Evolutionary conservation across 164 flowering plant genomes (phyloP), one percentile per base, ranked within the genome.

Genomic region (Aristolochia fimbriata): DNA sequence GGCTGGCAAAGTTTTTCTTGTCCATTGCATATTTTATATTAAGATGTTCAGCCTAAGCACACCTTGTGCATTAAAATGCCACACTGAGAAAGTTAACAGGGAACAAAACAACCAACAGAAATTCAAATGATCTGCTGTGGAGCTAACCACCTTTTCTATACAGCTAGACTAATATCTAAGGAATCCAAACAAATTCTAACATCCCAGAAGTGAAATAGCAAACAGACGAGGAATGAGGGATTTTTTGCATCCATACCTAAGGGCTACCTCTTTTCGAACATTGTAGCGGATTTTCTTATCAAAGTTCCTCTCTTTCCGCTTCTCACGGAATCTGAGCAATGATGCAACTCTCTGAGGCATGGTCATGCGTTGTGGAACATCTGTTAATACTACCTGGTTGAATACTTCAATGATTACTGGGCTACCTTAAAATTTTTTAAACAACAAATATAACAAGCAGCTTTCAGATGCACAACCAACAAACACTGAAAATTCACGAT

Each of bases 251-350:
- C 23, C 24, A 57, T 60, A 66, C 69, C 69, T 66, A 23, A 53
- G 52, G 15, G 69, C 69, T 24, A 66, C 69, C 60, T 66, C 69
- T 47, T 66, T 66, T 16, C 69, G 63, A 51, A 66, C 69, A 53
- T 25, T 60, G 17, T 66, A 66, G 30, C 69, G 69, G 13, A 66
- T 61, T 55, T 60, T 66, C 31, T 60, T 60, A 47, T 60, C 64
- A 54, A 53, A 66, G 33, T 66, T 66, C 19, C 69, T 41, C 19
- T 66, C 69, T 60, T 66, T 66, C 52, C 69, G 51, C 51, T 66
- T 66, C 60, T 66, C 69, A 46, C 69, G 69, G 55, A 66, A 66
- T 33, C 69, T 66, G 20, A 49, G 41, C 60, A 66, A 22, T 54
- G 69, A 66, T 33, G 52, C 55, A 60, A 60, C 57, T 60, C 69